Evolutionary conservation across 2,329 filamentous ascomycete species (phyloP).

Genomic region (Sordariomycetes sp.): DNA sequence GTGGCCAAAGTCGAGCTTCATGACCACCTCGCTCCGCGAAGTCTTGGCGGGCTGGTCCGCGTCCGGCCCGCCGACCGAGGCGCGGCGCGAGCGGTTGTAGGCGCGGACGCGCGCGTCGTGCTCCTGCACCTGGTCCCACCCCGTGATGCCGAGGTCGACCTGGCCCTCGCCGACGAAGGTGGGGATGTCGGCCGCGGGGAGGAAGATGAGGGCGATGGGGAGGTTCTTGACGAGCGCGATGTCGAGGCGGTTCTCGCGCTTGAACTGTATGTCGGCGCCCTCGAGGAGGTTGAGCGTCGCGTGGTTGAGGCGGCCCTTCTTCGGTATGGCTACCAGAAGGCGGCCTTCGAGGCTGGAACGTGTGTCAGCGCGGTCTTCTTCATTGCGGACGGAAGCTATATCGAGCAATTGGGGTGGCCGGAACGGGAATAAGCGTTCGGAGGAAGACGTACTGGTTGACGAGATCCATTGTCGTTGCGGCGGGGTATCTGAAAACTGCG

Average conservation of each 20-base stretch:
- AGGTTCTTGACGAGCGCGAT: constrained; percentile 97
- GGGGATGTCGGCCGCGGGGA: constrained; percentile 92
- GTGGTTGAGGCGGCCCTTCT: constrained; percentile 92
- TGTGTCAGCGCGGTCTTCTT: constrained; percentile 1
- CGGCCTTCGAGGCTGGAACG: constrained; percentile 68
- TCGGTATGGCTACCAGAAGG: constrained; percentile 92
- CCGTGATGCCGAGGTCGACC: constrained; percentile 90
- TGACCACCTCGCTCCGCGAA: constrained; percentile 40
- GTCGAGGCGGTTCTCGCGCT: constrained; percentile 86
- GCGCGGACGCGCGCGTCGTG: constrained; percentile 56
- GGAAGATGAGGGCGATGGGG: constrained; percentile 88
- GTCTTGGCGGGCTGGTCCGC: constrained; percentile 2
- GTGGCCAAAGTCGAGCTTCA: constrained; percentile 80
- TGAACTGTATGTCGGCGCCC: constrained; percentile 93
- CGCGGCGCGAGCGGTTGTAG: constrained; percentile 30
- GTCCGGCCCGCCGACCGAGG: constrained; percentile 24
- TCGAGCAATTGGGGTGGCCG: not conserved
- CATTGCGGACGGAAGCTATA: not conserved
- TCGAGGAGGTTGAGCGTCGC: constrained; percentile 80
- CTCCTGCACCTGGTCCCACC: constrained; percentile 82
- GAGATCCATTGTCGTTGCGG: constrained; percentile 30
- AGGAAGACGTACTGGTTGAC: constrained; percentile 34
- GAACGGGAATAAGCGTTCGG: not conserved
- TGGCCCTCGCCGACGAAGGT: constrained; percentile 93
- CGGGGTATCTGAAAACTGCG: not conserved